These are phyloP conservation scores for Plasmodium chabaudi DNA, from an alignment of 169 alveolate genomes.

Conservation along the genomic window DNA sequence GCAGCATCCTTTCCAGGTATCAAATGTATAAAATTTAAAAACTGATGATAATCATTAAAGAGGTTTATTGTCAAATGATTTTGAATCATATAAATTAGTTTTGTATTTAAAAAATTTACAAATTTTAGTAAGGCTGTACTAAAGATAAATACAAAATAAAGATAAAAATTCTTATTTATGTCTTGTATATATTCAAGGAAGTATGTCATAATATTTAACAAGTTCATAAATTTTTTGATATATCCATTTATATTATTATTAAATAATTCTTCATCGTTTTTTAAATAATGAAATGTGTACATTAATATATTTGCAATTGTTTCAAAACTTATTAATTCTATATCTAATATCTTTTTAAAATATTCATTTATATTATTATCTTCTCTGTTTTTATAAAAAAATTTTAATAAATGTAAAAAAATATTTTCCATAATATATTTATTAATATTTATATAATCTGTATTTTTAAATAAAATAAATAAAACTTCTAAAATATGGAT, in stretches of 20 bases:
- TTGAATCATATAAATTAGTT: background rate
- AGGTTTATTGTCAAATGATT: constrained; percentile 37
- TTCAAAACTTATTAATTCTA: constrained; percentile 50
- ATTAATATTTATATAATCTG: constrained; percentile 29
- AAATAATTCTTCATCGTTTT: constrained; percentile 2
- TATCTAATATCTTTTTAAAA: constrained; percentile 23
- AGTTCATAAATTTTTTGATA: constrained; percentile 20
- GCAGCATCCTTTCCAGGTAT: constrained; percentile 40
- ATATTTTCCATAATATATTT: constrained; percentile 21
- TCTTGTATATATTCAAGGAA: constrained; percentile 29
- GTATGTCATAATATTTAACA: constrained; percentile 56
- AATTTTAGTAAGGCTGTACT: constrained; percentile 15
- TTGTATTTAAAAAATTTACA: constrained; percentile 11
- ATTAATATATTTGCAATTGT: constrained; percentile 33
- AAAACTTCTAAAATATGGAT: constrained; percentile 12
- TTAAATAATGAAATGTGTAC: constrained; percentile 31
- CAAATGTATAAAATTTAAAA: background rate
- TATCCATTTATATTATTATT: constrained; percentile 26
- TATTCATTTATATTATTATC: constrained; percentile 3
- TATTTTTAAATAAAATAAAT: constrained; percentile 31
- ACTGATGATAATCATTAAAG: constrained; percentile 11
- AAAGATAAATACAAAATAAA: constrained; percentile 11
- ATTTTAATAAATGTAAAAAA: constrained; percentile 32
- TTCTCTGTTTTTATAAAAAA: constrained; percentile 32
- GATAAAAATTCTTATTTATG: constrained; percentile 15